These are phyloP conservation scores for Ogataea ganodermae DNA, from an alignment of 805 yeast genomes.

Conservation along the genomic window DNA sequence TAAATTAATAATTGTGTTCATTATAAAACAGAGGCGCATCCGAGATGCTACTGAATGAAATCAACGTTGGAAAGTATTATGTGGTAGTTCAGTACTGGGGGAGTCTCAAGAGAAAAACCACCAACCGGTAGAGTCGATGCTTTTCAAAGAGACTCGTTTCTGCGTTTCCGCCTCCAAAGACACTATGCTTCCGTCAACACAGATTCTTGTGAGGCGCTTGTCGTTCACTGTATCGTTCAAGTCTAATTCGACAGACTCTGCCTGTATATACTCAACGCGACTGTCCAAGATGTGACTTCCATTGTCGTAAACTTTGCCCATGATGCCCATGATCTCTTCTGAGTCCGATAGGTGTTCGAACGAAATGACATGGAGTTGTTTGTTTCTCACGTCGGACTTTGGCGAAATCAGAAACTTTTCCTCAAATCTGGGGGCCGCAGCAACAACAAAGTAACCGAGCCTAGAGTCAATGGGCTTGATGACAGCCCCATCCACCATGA, in stretches of 20 bases:
- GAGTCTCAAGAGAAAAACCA: slow-evolving; percentile 9
- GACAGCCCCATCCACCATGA: slow-evolving; percentile 9
- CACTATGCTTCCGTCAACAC: slow-evolving; percentile 66
- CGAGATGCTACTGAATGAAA: too few species aligned
- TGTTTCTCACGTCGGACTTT: slow-evolving; percentile 44
- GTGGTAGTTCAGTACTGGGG: too few species aligned
- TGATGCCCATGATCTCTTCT: slow-evolving; percentile 49
- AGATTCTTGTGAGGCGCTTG: slow-evolving; percentile 49
- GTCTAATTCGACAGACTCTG: slow-evolving; percentile 18
- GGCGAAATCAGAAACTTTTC: slow-evolving; percentile 67
- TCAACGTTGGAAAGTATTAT: too few species aligned
- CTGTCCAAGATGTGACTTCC: slow-evolving; percentile 55
- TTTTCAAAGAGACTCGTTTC: slow-evolving; percentile 8
- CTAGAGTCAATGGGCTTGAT: slow-evolving; percentile 35
- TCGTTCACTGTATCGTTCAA: slow-evolving; percentile 33
- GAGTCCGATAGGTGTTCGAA: slow-evolving; percentile 40
- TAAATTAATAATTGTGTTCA: not conserved
- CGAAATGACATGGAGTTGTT: slow-evolving; percentile 46
- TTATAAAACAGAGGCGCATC: not conserved
- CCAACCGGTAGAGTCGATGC: not conserved
- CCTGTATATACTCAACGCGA: slow-evolving; percentile 47
- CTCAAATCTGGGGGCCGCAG: slow-evolving; percentile 60
- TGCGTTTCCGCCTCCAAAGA: slow-evolving; percentile 12
- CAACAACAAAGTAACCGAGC: slow-evolving; percentile 61
- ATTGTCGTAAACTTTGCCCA: slow-evolving; percentile 55